These are phyloP conservation scores for Amphirosellinia nigrospora DNA, from an alignment of 495 filamentous ascomycete genomes.

Conservation along the genomic window DNA sequence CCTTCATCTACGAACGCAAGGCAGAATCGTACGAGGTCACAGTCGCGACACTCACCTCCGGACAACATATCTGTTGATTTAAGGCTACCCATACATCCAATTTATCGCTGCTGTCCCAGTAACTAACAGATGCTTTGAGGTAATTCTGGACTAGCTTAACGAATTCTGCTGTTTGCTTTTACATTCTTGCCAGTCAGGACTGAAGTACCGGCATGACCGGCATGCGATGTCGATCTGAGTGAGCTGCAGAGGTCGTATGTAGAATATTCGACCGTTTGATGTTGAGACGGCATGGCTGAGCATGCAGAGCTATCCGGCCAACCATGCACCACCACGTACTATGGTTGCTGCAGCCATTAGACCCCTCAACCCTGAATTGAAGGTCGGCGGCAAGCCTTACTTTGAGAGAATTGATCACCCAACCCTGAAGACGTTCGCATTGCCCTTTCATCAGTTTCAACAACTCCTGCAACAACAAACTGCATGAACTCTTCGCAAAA, in stretches of 20 bases:
- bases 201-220: neutral
- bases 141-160: neutral
- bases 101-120: neutral
- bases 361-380: neutral
- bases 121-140: neutral
- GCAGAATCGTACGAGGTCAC: neutral
- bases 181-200: neutral
- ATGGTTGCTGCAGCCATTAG: neutral
- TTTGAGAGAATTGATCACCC: neutral
- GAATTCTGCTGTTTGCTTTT: neutral
- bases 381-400: neutral
- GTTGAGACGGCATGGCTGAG: neutral
- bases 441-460: neutral
- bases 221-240: too few species aligned
- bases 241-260: neutral
- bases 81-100: neutral
- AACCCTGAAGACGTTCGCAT: neutral
- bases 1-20: neutral
- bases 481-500: neutral
- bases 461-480: neutral
- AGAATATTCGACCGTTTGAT: neutral
- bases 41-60: neutral
- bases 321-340: neutral
- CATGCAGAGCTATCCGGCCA: neutral
- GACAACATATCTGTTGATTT: neutral